Evolutionary conservation across 768 basidiomycete species (phyloP).

Genomic region (Leucosporidium creatinivorum): DNA sequence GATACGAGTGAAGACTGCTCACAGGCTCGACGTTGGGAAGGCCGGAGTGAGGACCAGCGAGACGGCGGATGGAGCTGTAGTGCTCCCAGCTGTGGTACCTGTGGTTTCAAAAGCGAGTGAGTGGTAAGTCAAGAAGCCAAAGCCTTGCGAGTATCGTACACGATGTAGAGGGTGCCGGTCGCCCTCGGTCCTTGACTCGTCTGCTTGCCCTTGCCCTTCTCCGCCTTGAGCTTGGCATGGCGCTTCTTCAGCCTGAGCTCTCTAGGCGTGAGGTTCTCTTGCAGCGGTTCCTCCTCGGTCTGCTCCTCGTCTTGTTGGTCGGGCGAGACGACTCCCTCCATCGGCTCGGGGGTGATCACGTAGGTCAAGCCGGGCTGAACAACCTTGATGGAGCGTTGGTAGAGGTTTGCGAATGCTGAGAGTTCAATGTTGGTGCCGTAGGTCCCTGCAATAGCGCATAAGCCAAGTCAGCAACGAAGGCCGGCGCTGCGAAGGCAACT

Average conservation of each 20-base stretch:
- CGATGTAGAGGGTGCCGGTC: conserved; percentile 63
- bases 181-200: background rate
- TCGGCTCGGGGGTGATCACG: conserved; percentile 59
- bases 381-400: conserved; percentile 73
- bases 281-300: conserved; percentile 32
- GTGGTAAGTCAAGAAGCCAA: background rate
- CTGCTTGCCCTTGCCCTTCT: conserved; percentile 35
- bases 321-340: conserved; percentile 14
- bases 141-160: conserved; percentile 47
- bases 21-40: conserved; percentile 33
- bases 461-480: background rate
- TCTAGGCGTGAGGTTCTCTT: conserved; percentile 28
- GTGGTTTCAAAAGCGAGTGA: background rate
- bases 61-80: conserved; percentile 84
- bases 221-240: conserved; percentile 44
- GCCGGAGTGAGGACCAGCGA: conserved; percentile 73
- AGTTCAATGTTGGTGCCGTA: conserved; percentile 91
- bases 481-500: background rate
- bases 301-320: conserved; percentile 36
- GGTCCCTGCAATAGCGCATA: conserved; percentile 45
- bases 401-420: conserved; percentile 82
- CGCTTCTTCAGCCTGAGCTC: conserved; percentile 48
- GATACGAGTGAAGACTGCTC: background rate
- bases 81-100: conserved; percentile 61
- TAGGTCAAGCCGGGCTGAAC: conserved; percentile 86